Percentiles rank a stretch among this genome's conserved stretches.
phyloP scores from a whole-genome alignment of 768 basidiomycete species.

The Suillus fuscotomentosus region DNA sequence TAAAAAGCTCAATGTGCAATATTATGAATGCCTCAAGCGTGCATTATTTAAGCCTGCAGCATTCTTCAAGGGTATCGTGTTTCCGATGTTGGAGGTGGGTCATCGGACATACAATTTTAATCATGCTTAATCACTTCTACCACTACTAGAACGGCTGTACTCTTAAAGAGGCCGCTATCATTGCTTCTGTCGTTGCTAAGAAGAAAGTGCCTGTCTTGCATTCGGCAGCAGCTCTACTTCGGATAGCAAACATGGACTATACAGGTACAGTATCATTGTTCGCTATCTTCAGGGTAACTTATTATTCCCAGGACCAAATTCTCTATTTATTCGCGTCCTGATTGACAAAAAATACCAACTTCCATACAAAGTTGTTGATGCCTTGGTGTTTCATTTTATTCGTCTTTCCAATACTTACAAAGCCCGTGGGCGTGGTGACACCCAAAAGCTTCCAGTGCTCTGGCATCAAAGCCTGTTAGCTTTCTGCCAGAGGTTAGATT shows the following conservation, averaged over 20 bases:
- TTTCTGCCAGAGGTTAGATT: slow-evolving; percentile 80
- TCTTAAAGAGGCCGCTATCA: slow-evolving; percentile 90
- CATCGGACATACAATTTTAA: slow-evolving; percentile 27
- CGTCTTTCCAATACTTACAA: slow-evolving; percentile 91
- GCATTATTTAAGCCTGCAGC: slow-evolving; percentile 95
- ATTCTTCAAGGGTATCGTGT: slow-evolving; percentile 97
- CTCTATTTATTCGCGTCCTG: slow-evolving; percentile 93
- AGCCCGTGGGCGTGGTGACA: slow-evolving; percentile 63
- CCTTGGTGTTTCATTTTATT: slow-evolving; percentile 97
- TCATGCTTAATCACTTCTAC: slow-evolving; percentile 1
- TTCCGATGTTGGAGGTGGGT: slow-evolving; percentile 89
- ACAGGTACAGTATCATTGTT: slow-evolving; percentile 48
- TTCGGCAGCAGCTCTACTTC: slow-evolving; percentile 90
- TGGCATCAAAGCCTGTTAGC: slow-evolving; percentile 98
- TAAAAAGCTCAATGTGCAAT: slow-evolving; percentile 89
- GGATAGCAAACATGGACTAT: slow-evolving; percentile 96
- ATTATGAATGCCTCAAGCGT: slow-evolving; percentile 91
- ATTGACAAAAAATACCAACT: slow-evolving; percentile 98
- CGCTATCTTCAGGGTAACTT: neutral
- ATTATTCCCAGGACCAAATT: slow-evolving; percentile 68
- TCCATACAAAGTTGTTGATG: slow-evolving; percentile 97
- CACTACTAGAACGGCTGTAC: slow-evolving; percentile 70
- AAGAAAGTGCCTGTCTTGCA: slow-evolving; percentile 96
- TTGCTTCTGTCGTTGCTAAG: slow-evolving; percentile 87
- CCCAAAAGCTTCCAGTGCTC: slow-evolving; percentile 87